Base-by-base conservation (phyloP, 2,329 filamentous ascomycete genomes). In the Stachybotrys echinatus region DNA sequence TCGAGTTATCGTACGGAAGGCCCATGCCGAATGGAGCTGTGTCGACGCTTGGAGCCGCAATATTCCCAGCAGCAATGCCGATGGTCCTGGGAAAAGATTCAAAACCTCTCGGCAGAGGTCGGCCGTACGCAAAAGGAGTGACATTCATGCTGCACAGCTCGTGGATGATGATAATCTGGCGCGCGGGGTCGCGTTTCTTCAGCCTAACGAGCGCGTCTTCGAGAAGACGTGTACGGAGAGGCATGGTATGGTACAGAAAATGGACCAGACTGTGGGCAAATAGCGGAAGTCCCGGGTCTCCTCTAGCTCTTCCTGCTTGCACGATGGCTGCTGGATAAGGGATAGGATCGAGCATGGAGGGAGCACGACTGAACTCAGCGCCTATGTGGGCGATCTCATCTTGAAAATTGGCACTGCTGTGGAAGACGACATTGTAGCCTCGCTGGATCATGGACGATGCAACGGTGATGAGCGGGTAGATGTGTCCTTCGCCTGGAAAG, bases 141-240 rank as follows among this genome's bases (percentile, higher is more conserved):
- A 63, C 53, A 0, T 71, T 74, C 48, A 66, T 59, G 42, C 66
- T 70, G 3, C 65, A 57, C 3, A 62, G 59, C 55, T 79, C 76
- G 31, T 63, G 63, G n/a, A 79, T 47, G 12, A 75, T 58, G 19
- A 79, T 53, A 23, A 79, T 62, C 23, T 72, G 62, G 8, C 68
- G 62, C 4, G 52, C 54, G 3, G 67, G 64, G 27, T 71, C 60
- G 2, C 61, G 49, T 7, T 60, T 58, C 3, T 63, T 60, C 23
- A 69, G 52, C 4, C 55, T 58, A 57, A 66, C 65, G 14, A 74
- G 69, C 3, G 66, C 61, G 10, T 50, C 51, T 49, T 69, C 67
- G 6, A 72, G 42, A 14, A 10, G 31, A 17, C 17, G 17, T 37
- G 10, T 8, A 37, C 17, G 31, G 17, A 37, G 31, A 10, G 17